Percentiles rank a stretch among this genome's conserved stretches.
Conservation (phyloP, 2,329 filamentous ascomycete species). For the Aspergillus pseudonomiae region DNA sequence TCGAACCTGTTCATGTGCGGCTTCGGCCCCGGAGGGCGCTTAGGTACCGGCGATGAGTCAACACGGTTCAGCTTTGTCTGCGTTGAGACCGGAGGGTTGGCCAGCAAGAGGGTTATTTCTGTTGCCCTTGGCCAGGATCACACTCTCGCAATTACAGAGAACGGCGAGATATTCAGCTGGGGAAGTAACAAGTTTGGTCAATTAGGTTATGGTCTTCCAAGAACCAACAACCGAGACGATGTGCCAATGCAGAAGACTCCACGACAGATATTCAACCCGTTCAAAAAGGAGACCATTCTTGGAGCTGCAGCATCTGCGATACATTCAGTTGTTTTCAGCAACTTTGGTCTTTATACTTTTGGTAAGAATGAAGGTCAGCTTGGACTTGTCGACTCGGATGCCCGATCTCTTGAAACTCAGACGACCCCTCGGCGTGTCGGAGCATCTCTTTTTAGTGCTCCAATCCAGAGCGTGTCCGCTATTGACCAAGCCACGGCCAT, state of each 20-base stretch:
- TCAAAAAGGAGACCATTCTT: conserved; percentile 81
- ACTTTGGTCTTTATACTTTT: conserved; percentile 83
- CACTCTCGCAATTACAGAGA: conserved; percentile 78
- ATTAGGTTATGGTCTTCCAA: conserved; percentile 79
- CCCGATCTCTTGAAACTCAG: conserved; percentile 85
- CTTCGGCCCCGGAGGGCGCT: conserved; percentile 83
- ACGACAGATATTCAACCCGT: conserved; percentile 84
- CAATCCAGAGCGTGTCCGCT: conserved; percentile 78
- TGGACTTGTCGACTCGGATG: conserved; percentile 92
- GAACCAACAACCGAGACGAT: conserved; percentile 67
- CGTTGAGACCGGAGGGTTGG: conserved; percentile 73
- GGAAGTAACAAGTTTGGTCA: conserved; percentile 85
- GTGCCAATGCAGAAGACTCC: conserved; percentile 80
- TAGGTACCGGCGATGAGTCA: conserved; percentile 86
- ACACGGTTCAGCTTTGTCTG: conserved; percentile 85
- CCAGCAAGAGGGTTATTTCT: conserved; percentile 72
- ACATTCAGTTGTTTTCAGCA: conserved; percentile 88
- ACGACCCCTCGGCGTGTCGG: conserved; percentile 81
- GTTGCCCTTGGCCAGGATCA: conserved; percentile 91
- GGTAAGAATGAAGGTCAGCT: conserved; percentile 94
- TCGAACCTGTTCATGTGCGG: conserved; percentile 93
- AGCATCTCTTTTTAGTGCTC: conserved; percentile 73
- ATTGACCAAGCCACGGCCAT: conserved; percentile 89
- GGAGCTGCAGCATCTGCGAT: conserved; percentile 87
- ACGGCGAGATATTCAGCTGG: conserved; percentile 94